A percentile compares a stretch with the other conserved stretches of the same genome.
These are phyloP conservation scores for Leptographium lundbergii DNA, from an alignment of 2,329 filamentous ascomycete species.

Conservation along the genomic window DNA sequence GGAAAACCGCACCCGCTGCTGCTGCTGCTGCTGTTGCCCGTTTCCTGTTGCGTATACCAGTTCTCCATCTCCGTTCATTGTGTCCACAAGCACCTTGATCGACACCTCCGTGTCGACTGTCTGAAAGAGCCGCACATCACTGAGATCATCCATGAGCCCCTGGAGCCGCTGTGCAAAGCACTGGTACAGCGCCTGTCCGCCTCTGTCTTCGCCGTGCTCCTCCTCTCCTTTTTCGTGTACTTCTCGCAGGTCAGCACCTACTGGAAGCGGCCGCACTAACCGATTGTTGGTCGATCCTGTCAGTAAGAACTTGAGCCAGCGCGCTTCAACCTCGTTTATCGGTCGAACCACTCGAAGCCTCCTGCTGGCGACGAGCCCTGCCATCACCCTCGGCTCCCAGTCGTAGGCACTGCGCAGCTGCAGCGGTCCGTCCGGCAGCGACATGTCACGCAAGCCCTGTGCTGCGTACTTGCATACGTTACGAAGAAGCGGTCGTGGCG, in stretches of 20 bases:
- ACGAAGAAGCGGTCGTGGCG: slow-evolving; percentile 18
- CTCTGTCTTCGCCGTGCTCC: neutral
- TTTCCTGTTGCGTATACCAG: neutral
- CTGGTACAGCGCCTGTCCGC: slow-evolving; percentile 17
- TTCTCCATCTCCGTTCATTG: slow-evolving; percentile 12
- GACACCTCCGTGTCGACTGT: slow-evolving; percentile 10
- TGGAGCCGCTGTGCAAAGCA: slow-evolving; percentile 21
- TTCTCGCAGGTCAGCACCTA: neutral
- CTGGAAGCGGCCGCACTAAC: slow-evolving; percentile 11
- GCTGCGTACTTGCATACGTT: slow-evolving; percentile 9
- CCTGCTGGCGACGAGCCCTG: neutral
- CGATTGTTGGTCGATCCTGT: slow-evolving; percentile 15
- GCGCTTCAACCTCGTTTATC: slow-evolving; percentile 17
- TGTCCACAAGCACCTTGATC: slow-evolving; percentile 16
- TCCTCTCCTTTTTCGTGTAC: neutral
- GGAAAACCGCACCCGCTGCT: slow-evolving; percentile 15
- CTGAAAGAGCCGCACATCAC: slow-evolving; percentile 15
- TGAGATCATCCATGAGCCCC: slow-evolving; percentile 19
- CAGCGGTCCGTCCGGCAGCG: slow-evolving; percentile 5
- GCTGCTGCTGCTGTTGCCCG: neutral
- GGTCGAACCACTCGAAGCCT: neutral
- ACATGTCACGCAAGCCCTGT: slow-evolving; percentile 4
- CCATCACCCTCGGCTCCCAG: neutral
- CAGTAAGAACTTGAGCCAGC: slow-evolving; percentile 21
- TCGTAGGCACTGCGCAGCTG: slow-evolving; percentile 8